Percentiles rank a stretch among this genome's conserved stretches.
Conservation (phyloP, 345 rosid genomes). For the Geranium brycei region DNA sequence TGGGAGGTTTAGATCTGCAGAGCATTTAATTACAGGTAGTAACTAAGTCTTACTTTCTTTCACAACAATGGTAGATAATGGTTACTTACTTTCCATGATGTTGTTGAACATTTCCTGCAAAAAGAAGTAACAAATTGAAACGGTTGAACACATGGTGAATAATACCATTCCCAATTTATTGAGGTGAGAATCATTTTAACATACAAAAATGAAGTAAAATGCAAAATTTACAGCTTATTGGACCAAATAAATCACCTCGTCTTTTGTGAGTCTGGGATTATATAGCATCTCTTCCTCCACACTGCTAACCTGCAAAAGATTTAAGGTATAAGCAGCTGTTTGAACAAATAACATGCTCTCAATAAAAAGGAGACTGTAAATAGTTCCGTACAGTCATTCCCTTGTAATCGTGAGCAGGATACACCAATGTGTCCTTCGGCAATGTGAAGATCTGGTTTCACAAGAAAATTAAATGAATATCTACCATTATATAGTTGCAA, state of each 20-base stretch:
- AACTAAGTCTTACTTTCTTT: no score
- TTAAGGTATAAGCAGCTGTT: conserved; percentile 9
- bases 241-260: conserved; percentile 32
- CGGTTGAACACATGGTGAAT: no score
- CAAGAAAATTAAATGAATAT: conserved; percentile 3
- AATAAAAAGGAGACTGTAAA: neutral
- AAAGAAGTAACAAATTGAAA: neutral
- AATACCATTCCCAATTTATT: no score
- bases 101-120: conserved; percentile 64
- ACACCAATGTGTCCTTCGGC: conserved; percentile 73
- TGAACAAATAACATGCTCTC: neutral
- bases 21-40: neutral
- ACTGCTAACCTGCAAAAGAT: conserved; percentile 55
- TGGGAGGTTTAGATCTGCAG: conserved; percentile 60
- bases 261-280: conserved; percentile 74
- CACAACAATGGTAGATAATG: no score
- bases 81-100: conserved; percentile 74
- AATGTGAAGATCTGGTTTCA: conserved; percentile 60
- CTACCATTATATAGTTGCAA: no score
- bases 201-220: no score
- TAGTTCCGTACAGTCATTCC: conserved; percentile 55
- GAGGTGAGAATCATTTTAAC: no score
- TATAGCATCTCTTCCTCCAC: conserved; percentile 77
- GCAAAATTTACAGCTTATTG: no score
- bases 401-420: conserved; percentile 92